Conservation (phyloP, 1,284 basidiomycete species). For the Pyrrhoderma noxium region DNA sequence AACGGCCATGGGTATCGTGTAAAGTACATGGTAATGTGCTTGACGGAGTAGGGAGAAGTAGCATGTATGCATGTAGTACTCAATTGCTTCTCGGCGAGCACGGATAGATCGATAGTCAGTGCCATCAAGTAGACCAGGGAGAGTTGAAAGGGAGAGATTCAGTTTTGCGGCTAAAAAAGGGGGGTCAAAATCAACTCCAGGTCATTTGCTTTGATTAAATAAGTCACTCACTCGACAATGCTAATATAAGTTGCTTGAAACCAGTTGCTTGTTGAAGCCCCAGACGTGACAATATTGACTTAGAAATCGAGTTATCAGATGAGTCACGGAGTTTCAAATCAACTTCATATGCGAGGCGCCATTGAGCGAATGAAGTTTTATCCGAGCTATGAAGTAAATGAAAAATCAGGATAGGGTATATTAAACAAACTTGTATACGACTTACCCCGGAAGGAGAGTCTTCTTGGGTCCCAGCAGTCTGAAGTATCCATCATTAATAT, state of each 20-base stretch:
- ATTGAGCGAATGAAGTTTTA: constrained; percentile 17
- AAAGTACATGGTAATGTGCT: constrained; percentile 26
- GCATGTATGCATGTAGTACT: constrained; percentile 25
- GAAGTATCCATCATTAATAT: constrained; percentile 7
- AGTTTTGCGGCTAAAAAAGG: background rate
- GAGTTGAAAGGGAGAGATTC: background rate
- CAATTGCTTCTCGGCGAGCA: constrained; percentile 23
- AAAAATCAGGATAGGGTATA: background rate
- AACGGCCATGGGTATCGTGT: constrained; percentile 23
- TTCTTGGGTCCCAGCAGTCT: constrained; percentile 1
- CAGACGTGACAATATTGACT: constrained; percentile 18
- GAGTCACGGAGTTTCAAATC: constrained; percentile 24
- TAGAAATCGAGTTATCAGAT: constrained; percentile 7
- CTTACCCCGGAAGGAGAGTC: constrained; percentile 1
- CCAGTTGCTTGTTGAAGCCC: constrained; percentile 20
- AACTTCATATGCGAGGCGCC: constrained; percentile 29
- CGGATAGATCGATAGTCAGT: constrained; percentile 23
- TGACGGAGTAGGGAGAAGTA: constrained; percentile 25
- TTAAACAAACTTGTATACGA: background rate
- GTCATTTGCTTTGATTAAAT: background rate
- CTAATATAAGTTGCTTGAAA: constrained; percentile 27
- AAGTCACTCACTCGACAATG: constrained; percentile 24
- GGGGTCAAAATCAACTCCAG: constrained; percentile 6
- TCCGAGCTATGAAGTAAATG: background rate
- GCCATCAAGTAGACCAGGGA: constrained; percentile 21